Conservation (phyloP, 2,329 filamentous ascomycete species). For the Venturia nashicola region DNA sequence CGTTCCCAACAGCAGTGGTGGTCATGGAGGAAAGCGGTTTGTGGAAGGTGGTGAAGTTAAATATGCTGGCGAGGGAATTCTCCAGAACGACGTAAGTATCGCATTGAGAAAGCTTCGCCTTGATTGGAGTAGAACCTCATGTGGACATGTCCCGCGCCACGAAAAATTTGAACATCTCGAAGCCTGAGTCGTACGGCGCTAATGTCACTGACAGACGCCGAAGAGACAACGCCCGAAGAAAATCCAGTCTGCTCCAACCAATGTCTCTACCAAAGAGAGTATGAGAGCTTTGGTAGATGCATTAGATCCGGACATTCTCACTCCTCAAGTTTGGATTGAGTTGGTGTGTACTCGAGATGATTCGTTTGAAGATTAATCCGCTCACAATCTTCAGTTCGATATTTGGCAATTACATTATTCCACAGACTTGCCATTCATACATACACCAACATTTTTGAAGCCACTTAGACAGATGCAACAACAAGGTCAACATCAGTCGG, state of each 20-base stretch:
- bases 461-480: slow-evolving; percentile 26
- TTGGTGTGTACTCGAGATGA: slow-evolving; percentile 27
- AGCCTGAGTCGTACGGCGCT: not conserved
- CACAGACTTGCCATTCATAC: slow-evolving; percentile 60
- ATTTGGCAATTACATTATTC: slow-evolving; percentile 61
- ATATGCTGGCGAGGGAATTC: not conserved
- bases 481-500: slow-evolving; percentile 16
- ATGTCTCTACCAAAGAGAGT: slow-evolving; percentile 33
- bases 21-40: slow-evolving; percentile 19
- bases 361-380: not conserved
- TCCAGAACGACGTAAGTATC: slow-evolving; percentile 3
- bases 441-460: slow-evolving; percentile 48
- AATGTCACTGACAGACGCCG: slow-evolving; percentile 18
- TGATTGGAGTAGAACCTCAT: not conserved
- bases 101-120: not conserved
- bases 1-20: slow-evolving; percentile 30
- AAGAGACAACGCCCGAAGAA: slow-evolving; percentile 24
- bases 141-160: not conserved
- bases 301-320: slow-evolving; percentile 49
- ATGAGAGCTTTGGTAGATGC: slow-evolving; percentile 39
- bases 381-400: slow-evolving; percentile 34
- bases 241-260: slow-evolving; percentile 22
- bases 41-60: not conserved
- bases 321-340: slow-evolving; percentile 53
- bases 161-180: not conserved